These are phyloP conservation scores for Colletotrichum endophyticum DNA, from an alignment of 2,329 filamentous ascomycete species.

Conservation along the genomic window DNA sequence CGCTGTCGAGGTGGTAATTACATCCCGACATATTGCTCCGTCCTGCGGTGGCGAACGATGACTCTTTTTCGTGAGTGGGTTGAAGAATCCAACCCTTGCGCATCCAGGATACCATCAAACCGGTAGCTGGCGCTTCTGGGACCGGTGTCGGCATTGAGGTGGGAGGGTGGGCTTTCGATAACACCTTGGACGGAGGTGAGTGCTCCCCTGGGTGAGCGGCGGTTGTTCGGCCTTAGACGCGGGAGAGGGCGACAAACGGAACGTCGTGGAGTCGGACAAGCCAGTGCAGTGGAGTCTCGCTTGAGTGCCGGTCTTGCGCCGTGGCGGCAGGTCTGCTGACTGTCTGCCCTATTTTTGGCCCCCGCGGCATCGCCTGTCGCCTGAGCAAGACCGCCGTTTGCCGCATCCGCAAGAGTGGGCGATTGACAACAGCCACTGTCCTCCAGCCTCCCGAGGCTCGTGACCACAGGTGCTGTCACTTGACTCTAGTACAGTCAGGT, in stretches of 20 bases:
- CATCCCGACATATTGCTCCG: background rate
- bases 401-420: background rate
- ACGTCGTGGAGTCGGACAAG: background rate
- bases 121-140: background rate
- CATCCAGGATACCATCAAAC: background rate
- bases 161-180: background rate
- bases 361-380: background rate
- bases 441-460: background rate
- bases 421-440: constrained; percentile 6
- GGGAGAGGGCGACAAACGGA: constrained; percentile 2
- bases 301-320: background rate
- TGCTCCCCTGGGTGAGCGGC: background rate
- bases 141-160: constrained; percentile 2
- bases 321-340: constrained; percentile 14
- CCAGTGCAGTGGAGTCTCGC: background rate
- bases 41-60: background rate
- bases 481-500: background rate
- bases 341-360: constrained; percentile 2
- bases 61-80: background rate
- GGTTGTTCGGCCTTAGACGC: constrained; percentile 10
- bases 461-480: constrained; percentile 8
- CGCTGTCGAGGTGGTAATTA: background rate
- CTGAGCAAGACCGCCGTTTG: constrained; percentile 4
- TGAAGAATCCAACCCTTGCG: background rate
- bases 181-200: background rate